Base-by-base conservation (phyloP, 2,329 filamentous ascomycete species). In the Sclerotinia spermophila region DNA sequence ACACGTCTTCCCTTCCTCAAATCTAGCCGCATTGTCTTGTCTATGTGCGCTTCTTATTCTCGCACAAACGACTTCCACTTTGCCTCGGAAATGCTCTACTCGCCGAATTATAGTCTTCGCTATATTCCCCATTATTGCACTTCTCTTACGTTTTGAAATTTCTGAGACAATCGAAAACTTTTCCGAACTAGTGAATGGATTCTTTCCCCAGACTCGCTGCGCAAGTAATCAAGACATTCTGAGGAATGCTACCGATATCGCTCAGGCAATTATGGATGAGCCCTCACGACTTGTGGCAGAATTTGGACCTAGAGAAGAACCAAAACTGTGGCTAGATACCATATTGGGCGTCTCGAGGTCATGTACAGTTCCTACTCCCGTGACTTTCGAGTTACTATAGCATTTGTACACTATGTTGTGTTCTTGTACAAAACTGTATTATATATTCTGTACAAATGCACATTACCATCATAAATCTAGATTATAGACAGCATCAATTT, bases 241-340 rank as follows among this genome's bases (percentile, higher is more conserved):
- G 6, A 35, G 40, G 19, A 56, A 48, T 30, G n/a, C 35, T n/a
- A 44, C 59, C 15, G 59, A 42, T 4, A 64, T 56, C 7, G 30
- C 38, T 10, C 59, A 69, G 45, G 48, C 21, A 30, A 17, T 69
- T 19, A 27, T 66, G 38, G 68, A 69, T 27, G 68, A 69, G 30
- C 68, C 68, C 5, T 69, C 68, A 19, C 68, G 59, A 33, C 59
- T 69, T 7, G 40, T 69, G 19, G 68, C 68, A 27, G 68, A 69
- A 38, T 69, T 56, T n/a, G 59, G 59, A 2, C 45, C 68, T 5
- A 44, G 68, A 66, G 40, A 69, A 24, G 48, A 48, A 19, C 24
- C 24, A 2, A 45, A 48, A 30, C 48, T 59, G 5, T 56, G 59
- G 48, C 38, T 69, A 38, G 38, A 56, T 45, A 11, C n/a, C 8